Base-by-base conservation (phyloP, 139 green algal genomes). In the Zygnema circumcarinatum region DNA sequence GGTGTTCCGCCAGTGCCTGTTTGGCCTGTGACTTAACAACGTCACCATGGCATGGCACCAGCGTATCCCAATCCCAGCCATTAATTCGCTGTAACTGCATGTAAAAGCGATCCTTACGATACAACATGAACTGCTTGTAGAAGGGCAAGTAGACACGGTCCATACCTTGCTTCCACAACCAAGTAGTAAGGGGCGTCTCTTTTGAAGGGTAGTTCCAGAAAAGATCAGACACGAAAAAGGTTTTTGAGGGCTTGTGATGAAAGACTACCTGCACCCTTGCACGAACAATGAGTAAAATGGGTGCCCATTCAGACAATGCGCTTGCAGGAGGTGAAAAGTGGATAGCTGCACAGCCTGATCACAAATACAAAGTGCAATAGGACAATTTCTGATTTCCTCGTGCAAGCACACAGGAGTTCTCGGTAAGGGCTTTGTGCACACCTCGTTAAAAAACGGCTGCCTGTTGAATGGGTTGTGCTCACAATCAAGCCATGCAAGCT, bases 381-480 rank as follows among this genome's bases (percentile, higher is more conserved):
- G n/a, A n/a, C n/a, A n/a, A n/a, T n/a, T n/a, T n/a, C n/a, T n/a
- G n/a, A n/a, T n/a, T n/a, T n/a, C n/a, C n/a, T n/a, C n/a, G n/a
- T n/a, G n/a, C n/a, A n/a, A n/a, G n/a, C n/a, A n/a, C n/a, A n/a
- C n/a, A n/a, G n/a, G n/a, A n/a, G n/a, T n/a, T n/a, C n/a, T n/a
- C n/a, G n/a, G n/a, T n/a, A n/a, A n/a, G n/a, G n/a, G n/a, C n/a
- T n/a, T n/a, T n/a, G n/a, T n/a, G n/a, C n/a, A 62, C 16, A 91
- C 92, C 89, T 95, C 93, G 74, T 95, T 95, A 89, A 95, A 95
- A 83, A 95, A 95, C 2, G 93, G 89, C 75, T 92, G 91, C 2
- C 40, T 36, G 31, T 67, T 90, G 22, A 95, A 87, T 2, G 92
- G 92, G 36, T 92, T 92, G 54, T 74, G 38, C 82, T 95, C 93